Evolutionary conservation across 768 basidiomycete species (phyloP), one percentile per base, ranked within the genome.

Genomic region (Sutorius australiensis): DNA sequence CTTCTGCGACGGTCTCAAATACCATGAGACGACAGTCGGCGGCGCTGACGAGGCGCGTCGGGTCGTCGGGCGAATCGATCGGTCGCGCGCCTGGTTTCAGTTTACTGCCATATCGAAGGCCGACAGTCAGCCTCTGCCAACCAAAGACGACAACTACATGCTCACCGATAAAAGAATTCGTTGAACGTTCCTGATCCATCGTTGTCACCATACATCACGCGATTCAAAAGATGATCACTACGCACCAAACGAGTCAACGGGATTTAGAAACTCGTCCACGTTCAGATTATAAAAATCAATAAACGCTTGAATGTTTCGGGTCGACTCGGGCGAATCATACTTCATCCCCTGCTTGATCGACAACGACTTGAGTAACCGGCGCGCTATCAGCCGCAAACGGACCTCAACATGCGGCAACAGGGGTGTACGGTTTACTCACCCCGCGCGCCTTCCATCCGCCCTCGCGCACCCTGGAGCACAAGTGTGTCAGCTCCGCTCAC

Each of bases 11-110:
- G 0, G 83, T 87, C 68, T 90, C 86, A 69, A 98, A 99, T 1
- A 87, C 83, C 87, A 98, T 94, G 55, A 97, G 79, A n/a, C 95
- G 87, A 65, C 91, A 98, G 73, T 99, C 95, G 2, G 95, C 97
- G n/a, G 83, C 84, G 52, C 86, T 88, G 51, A 98, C 90, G 12
- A 95, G 76, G 8, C 86, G 83, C 44, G 75, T 80, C 0, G 91
- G 86, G 66, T 99, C 83, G 1, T 87, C 79, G 0, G 84, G 87
- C 9, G 72, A 68, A 34, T 89, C 84, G 30, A 88, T 71, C 0
- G 90, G 93, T 2, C 95, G 81, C 0, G 91, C 92, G 10, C 76
- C 79, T 0, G 86, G 77, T 65, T 92, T 97, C 28, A 98, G 83
- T 75, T 95, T 94, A 30, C 93, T 86, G 63, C 12, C 37, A 64